Base-by-base conservation (phyloP, 164 flowering plant genomes). In the Chimonanthus salicifolius region DNA sequence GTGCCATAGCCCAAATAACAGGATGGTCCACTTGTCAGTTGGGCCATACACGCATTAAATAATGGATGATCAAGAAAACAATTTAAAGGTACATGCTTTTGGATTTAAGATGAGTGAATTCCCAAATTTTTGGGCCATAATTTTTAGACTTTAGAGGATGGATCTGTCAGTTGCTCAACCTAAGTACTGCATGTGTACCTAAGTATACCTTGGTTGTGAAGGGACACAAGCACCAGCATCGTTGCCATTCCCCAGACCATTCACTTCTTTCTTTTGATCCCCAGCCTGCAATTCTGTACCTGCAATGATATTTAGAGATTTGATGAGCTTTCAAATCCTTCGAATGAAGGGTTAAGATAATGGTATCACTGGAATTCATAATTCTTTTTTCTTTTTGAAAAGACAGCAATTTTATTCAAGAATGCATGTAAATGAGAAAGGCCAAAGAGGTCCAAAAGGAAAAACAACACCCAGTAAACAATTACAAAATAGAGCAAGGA, bases 181-280 rank as follows among this genome's bases (percentile, higher is more conserved):
- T 33, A 33, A 33, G 33, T 33, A 1, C 33, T 33, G 33, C 33
- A 33, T 33, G 33, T 33, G 33, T 33, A 20, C 21, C 21, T 20
- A 54, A 50, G 2, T 7, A 67, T 43, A 87, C 89, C 87, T 82
- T 20, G 77, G 50, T 74, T 60, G 76, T 4, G 80, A 72, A 54
- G 76, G n/a, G 69, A 82, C 79, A 75, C 72, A 77, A 72, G 83
- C 85, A 73, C 85, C 82, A 0, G 78, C 70, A 71, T 73, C 47
- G 74, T 66, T 67, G 51, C n/a, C 68, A 16, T 71, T 65, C 2
- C 48, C 68, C 48, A 65, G 15, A 43, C 49, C 48, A 65, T 65
- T 65, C 10, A 10, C 48, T 33, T 45, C 48, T 5, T 65, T 45
- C 46, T 43, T 33, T 33, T 65, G 11, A 11, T 65, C 49, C 15